A percentile compares a stretch with the other conserved stretches of the same genome.
phyloP scores from a whole-genome alignment of 345 rosid species.

The Hibiscus tridactylites region DNA sequence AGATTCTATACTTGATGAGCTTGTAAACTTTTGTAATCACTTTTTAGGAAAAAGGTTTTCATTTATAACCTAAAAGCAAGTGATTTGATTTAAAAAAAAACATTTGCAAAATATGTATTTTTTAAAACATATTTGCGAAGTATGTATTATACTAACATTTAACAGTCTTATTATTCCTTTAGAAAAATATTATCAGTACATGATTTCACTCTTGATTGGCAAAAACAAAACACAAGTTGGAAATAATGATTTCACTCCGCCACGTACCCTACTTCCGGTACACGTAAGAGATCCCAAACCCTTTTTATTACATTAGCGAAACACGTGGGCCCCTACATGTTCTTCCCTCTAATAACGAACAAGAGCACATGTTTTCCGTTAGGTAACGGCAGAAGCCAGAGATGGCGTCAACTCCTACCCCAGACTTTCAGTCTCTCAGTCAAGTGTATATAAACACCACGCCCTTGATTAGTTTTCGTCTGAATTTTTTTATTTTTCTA shows the following conservation, averaged over 20 bases:
- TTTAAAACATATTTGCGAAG: too few species aligned
- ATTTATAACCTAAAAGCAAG: neutral
- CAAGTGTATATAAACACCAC: conserved; percentile 31
- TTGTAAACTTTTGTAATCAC: neutral
- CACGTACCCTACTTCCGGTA: conserved; percentile 30
- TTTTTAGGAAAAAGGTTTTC: conserved; percentile 2
- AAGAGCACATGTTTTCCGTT: conserved; percentile 29
- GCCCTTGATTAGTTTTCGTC: too few species aligned
- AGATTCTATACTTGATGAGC: conserved; percentile 11
- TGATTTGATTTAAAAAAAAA: neutral
- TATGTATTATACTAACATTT: too few species aligned
- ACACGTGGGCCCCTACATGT: conserved; percentile 56
- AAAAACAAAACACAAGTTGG: too few species aligned
- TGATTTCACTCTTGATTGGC: too few species aligned
- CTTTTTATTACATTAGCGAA: conserved; percentile 13
- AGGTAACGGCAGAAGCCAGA: conserved; percentile 24
- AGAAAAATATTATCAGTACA: too few species aligned
- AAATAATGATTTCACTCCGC: neutral
- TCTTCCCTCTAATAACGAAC: conserved; percentile 13
- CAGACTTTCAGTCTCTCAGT: neutral
- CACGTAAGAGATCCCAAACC: conserved; percentile 37
- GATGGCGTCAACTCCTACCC: conserved; percentile 33
- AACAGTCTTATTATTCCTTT: too few species aligned
- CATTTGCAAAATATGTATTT: too few species aligned
- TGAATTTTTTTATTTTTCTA: neutral